Evolutionary conservation across 345 rosid genomes (phyloP).

Genomic region (Litchi chinensis): DNA sequence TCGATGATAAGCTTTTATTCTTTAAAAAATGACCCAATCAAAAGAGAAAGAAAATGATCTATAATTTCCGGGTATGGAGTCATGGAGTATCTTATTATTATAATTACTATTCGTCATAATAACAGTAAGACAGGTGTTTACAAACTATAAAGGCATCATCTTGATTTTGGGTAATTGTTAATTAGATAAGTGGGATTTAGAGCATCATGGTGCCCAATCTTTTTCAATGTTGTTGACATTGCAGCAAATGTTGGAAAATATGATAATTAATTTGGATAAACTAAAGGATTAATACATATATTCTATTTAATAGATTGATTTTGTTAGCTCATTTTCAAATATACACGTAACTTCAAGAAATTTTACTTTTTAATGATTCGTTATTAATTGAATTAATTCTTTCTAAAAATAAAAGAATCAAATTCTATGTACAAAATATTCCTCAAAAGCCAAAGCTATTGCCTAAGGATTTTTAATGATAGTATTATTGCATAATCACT

Average conservation of each 20-base stretch:
- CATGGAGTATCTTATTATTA: background rate
- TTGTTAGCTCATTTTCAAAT: too few species aligned
- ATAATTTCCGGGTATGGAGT: too few species aligned
- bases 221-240: background rate
- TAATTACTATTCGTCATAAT: background rate
- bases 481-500: too few species aligned
- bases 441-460: too few species aligned
- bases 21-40: background rate
- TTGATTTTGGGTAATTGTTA: background rate
- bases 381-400: too few species aligned
- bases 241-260: background rate
- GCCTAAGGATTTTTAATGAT: too few species aligned
- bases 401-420: too few species aligned
- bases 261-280: background rate
- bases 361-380: too few species aligned
- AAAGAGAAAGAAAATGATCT: background rate
- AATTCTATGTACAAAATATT: too few species aligned
- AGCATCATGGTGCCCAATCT: background rate
- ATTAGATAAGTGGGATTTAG: constrained; percentile 10
- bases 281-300: background rate
- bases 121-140: background rate
- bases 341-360: too few species aligned
- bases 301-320: too few species aligned
- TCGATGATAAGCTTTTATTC: background rate
- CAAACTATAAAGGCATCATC: background rate